These are phyloP conservation scores for Leishmania turanica DNA, from an alignment of 208 protist species.

Conservation along the genomic window DNA sequence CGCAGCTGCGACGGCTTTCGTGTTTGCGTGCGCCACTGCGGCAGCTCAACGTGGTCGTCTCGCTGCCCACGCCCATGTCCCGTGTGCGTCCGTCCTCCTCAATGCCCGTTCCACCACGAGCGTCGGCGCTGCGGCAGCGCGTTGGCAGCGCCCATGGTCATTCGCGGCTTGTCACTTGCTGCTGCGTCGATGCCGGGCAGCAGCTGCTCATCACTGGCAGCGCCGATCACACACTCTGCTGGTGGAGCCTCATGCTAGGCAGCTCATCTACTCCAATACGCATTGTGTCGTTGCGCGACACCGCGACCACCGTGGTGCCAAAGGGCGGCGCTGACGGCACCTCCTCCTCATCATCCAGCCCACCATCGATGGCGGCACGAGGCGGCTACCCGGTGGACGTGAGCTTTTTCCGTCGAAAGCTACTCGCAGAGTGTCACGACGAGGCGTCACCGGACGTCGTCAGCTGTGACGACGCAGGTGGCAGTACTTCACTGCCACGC, in stretches of 20 bases:
- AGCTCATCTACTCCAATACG: slow-evolving; percentile 36
- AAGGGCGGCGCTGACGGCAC: neutral
- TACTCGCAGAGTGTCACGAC: neutral
- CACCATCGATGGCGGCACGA: slow-evolving; percentile 16
- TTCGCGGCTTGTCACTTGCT: slow-evolving; percentile 68
- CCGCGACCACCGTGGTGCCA: slow-evolving; percentile 3
- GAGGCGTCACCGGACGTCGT: neutral
- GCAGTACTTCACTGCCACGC: neutral
- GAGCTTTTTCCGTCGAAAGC: slow-evolving; percentile 56
- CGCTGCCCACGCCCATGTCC: slow-evolving; percentile 18
- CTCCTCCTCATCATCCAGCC: neutral
- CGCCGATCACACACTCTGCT: slow-evolving; percentile 69
- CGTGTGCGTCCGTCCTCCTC: neutral
- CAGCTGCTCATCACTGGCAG: slow-evolving; percentile 74
- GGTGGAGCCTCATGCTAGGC: slow-evolving; percentile 52
- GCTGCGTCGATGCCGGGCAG: slow-evolving; percentile 47
- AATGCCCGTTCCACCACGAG: neutral
- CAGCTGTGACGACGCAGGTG: neutral
- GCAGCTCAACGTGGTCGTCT: slow-evolving; percentile 42
- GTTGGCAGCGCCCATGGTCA: slow-evolving; percentile 36
- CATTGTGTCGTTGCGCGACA: slow-evolving; percentile 57
- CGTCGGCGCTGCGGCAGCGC: neutral
- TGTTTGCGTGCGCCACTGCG: slow-evolving; percentile 63
- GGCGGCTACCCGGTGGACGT: slow-evolving; percentile 79
- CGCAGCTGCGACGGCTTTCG: slow-evolving; percentile 60